Evolutionary conservation across 2,329 filamentous ascomycete genomes (phyloP).

Genomic region (Immersiporthe knoxdaviesiana): DNA sequence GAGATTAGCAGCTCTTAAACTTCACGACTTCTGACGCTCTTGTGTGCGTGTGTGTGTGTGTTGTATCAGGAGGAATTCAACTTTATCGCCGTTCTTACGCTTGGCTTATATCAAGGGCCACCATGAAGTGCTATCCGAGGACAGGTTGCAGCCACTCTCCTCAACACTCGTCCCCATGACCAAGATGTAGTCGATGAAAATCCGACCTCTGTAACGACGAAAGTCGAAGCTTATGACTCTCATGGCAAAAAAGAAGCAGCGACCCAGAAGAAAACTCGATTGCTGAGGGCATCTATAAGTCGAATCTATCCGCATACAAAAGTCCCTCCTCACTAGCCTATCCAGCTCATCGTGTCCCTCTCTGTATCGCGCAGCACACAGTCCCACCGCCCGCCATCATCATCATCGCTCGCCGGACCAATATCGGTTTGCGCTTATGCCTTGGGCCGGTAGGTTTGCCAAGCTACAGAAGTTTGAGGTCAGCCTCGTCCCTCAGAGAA

Average conservation of each 20-base stretch:
- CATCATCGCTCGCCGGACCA: neutral
- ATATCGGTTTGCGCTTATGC: slow-evolving; percentile 36
- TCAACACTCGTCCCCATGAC: neutral
- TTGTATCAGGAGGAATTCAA: neutral
- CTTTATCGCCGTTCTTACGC: neutral
- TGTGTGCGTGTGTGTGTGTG: neutral
- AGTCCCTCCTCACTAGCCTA: neutral
- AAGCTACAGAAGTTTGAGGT: slow-evolving; percentile 45
- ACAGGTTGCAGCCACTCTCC: neutral
- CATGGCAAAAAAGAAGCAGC: neutral
- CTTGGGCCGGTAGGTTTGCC: slow-evolving; percentile 54
- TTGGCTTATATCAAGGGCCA: neutral
- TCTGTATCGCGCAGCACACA: slow-evolving; percentile 17
- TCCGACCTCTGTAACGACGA: no score
- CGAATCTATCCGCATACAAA: slow-evolving; percentile 30
- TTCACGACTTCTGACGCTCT: neutral
- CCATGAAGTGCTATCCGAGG: neutral
- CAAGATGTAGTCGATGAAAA: neutral
- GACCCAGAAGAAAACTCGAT: slow-evolving; percentile 23
- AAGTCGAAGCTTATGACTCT: neutral
- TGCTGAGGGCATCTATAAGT: slow-evolving; percentile 31
- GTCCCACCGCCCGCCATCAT: neutral
- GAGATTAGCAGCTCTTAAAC: neutral
- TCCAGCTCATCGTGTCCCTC: slow-evolving; percentile 27
- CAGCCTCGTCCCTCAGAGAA: slow-evolving; percentile 21